Evolutionary conservation across 2,329 filamentous ascomycete genomes (phyloP).

Genomic region (Penicillium verrucosum): DNA sequence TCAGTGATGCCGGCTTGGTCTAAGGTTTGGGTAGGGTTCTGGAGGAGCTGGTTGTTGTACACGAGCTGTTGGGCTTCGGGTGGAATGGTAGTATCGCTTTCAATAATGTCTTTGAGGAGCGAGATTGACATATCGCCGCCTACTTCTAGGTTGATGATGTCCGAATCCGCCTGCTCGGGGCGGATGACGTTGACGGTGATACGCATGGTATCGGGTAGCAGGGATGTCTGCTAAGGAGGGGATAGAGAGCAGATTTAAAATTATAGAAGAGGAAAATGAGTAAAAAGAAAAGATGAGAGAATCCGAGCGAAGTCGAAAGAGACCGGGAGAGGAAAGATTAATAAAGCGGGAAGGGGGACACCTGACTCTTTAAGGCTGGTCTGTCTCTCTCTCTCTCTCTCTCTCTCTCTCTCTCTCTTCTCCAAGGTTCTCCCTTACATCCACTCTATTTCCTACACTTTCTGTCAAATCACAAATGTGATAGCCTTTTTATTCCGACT

Average conservation of each 20-base stretch:
- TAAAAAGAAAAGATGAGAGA: neutral
- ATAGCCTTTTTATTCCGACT: neutral
- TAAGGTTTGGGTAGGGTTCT: conserved; percentile 74
- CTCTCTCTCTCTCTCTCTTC: neutral
- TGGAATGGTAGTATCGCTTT: conserved; percentile 75
- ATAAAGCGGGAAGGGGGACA: conserved; percentile 9
- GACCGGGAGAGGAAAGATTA: neutral
- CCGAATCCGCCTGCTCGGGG: conserved; percentile 63
- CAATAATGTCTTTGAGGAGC: conserved; percentile 81
- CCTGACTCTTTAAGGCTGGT: neutral
- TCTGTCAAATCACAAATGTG: neutral
- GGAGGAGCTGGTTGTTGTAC: conserved; percentile 80
- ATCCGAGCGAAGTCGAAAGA: neutral
- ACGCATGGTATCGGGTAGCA: conserved; percentile 56
- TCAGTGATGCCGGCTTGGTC: conserved; percentile 76
- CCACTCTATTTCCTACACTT: neutral
- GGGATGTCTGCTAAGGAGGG: neutral
- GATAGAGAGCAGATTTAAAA: neutral
- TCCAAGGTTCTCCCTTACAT: conserved; percentile 7
- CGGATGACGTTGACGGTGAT: conserved; percentile 83
- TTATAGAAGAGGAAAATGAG: neutral
- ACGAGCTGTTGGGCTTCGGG: conserved; percentile 76
- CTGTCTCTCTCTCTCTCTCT: neutral
- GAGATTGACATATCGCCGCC: conserved; percentile 77
- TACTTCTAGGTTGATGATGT: conserved; percentile 78